Percentiles rank a stretch among this genome's conserved stretches.
phyloP scores from a whole-genome alignment of 2,329 filamentous ascomycete genomes.

The Zasmidium citrigriseum region DNA sequence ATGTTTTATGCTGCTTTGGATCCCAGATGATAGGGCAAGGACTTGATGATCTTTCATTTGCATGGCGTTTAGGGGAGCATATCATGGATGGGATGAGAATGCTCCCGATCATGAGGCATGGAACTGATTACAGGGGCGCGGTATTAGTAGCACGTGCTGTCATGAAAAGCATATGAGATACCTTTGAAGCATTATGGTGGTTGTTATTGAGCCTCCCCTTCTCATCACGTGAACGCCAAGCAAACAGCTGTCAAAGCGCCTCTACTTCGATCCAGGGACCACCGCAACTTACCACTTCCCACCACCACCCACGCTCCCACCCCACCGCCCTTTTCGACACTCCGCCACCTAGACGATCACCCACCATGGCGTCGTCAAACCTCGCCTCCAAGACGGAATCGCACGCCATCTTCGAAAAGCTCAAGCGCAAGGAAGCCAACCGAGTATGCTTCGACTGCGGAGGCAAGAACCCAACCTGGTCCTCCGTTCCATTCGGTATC shows the following conservation, averaged over 20 bases:
- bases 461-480: constrained; percentile 98
- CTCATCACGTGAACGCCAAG: too few relatives aligned
- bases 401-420: constrained; percentile 95
- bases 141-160: background rate
- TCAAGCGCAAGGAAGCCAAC: constrained; percentile 92
- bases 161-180: background rate
- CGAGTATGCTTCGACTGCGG: constrained; percentile 99
- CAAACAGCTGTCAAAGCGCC: too few relatives aligned
- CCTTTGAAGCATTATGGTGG: background rate
- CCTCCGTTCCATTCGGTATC: constrained; percentile 86
- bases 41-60: background rate
- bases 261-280: background rate
- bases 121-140: too few relatives aligned
- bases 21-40: constrained; percentile 12
- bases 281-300: background rate
- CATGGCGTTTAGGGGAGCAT: background rate
- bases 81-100: background rate
- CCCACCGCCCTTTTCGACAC: background rate
- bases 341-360: too few relatives aligned
- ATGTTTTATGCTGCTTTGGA: constrained; percentile 50
- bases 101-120: too few relatives aligned
- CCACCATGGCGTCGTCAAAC: constrained; percentile 10
- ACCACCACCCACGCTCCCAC: background rate
- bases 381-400: constrained; percentile 88
- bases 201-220: too few relatives aligned